These are phyloP conservation scores for Endogone sp. DNA, from an alignment of 192 early-diverging fungal species.

Conservation along the genomic window DNA sequence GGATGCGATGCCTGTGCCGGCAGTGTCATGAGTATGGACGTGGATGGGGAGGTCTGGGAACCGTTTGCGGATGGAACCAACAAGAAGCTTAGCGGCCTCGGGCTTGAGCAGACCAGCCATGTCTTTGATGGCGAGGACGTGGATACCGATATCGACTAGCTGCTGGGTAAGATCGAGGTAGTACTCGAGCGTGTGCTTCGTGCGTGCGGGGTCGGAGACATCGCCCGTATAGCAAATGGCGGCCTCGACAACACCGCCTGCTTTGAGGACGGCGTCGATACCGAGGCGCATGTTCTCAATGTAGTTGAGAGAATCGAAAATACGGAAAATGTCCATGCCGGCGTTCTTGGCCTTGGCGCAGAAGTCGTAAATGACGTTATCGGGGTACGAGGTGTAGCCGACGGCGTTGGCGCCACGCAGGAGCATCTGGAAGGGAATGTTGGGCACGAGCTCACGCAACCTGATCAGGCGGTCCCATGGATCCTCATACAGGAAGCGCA, in stretches of 20 bases:
- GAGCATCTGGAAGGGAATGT: conserved; percentile 98
- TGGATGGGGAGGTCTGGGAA: conserved; percentile 93
- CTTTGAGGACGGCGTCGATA: conserved; percentile 88
- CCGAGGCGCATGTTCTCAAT: conserved; percentile 94
- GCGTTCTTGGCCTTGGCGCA: conserved; percentile 83
- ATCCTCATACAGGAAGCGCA: conserved; percentile 96
- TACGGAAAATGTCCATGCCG: conserved; percentile 96
- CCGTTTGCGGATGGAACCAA: conserved; percentile 79
- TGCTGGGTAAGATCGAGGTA: conserved; percentile 88
- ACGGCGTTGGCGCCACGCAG: conserved; percentile 98
- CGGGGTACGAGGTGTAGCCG: conserved; percentile 95
- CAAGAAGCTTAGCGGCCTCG: conserved; percentile 77
- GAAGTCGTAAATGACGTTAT: conserved; percentile 97
- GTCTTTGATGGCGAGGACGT: conserved; percentile 91
- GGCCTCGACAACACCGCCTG: conserved; percentile 92
- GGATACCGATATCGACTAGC: conserved; percentile 87
- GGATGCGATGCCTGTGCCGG: conserved; percentile 94
- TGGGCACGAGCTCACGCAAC: conserved; percentile 85
- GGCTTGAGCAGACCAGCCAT: conserved; percentile 98
- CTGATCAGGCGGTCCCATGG: conserved; percentile 92
- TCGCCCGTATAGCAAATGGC: conserved; percentile 94
- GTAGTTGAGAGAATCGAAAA: conserved; percentile 98
- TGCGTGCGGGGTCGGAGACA: conserved; percentile 77
- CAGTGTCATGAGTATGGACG: conserved; percentile 96
- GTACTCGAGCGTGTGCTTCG: conserved; percentile 88